Evolutionary conservation across 75 land plant genomes (phyloP), one percentile per base, ranked within the genome.

Genomic region (Pinus taeda): DNA sequence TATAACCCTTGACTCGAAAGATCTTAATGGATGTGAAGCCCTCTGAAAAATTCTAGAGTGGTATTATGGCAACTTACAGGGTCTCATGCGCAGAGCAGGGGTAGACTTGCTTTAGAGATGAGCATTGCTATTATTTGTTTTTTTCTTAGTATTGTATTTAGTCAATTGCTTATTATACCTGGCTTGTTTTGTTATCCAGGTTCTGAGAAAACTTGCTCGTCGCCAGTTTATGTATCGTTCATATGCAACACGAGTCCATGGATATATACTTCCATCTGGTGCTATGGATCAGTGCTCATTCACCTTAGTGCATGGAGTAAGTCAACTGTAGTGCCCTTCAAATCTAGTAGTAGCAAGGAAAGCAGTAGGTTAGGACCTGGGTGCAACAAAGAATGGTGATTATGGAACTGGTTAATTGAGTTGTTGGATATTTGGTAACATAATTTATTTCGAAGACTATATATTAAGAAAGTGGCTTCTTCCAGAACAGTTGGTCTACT

Each of bases 201-300:
- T 95, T n/a, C 71, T 93, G 61, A 88, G 80, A 81, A 95, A 81
- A 75, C 81, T 95, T 26, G 90, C 80, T 36, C 81, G 85, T 29
- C 84, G 88, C 21, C 87, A 81, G 63, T 84, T 83, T 60, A 71
- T 95, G 88, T 95, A 90, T 59, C 88, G 82, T 76, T 90, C 95
- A 17, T 95, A 95, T 81, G 89, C 98, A n/a, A 93, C 94, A 81
- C 88, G 89, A 83, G 91, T 95, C 58, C 88, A 95, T 83, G 98
- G 98, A 18, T 95, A 89, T 79, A 80, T 95, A 13, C 83, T 85
- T 53, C 77, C 88, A 53, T 78, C 76, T 37, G 83, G 67, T 15
- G 36, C 55, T 26, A 80, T 53, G 21, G 69, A 82, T 57, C 20
- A 53, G 60, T 74, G 72, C 37, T 73, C 88, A 57, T 86, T 95